A percentile compares a stretch with the other conserved stretches of the same genome.
phyloP scores from a whole-genome alignment of 2,329 filamentous ascomycete genomes.

The Lasiodiplodia theobromae region DNA sequence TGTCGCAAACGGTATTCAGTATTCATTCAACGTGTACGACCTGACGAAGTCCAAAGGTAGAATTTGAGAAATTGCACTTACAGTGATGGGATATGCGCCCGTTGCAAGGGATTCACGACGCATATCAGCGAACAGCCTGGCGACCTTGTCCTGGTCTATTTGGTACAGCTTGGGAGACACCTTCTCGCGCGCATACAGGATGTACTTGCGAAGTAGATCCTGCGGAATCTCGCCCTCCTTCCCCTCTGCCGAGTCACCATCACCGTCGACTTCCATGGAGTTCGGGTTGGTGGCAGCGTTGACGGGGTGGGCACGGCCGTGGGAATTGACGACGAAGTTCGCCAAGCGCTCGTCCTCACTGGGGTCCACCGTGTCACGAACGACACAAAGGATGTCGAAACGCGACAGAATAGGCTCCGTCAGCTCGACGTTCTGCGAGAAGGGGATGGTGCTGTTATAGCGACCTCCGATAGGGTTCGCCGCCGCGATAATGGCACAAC shows the following conservation, averaged over 20 bases:
- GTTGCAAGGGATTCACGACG: constrained; percentile 89
- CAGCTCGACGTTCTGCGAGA: constrained; percentile 94
- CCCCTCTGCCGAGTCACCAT: constrained; percentile 58
- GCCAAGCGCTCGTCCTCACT: constrained; percentile 91
- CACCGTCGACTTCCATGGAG: constrained; percentile 69
- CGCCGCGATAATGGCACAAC: constrained; percentile 94
- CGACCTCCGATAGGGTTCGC: constrained; percentile 96
- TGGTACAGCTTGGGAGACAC: constrained; percentile 93
- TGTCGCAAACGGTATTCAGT: constrained; percentile 47
- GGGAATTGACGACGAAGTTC: constrained; percentile 92
- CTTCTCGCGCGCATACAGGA: constrained; percentile 89
- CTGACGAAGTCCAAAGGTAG: neutral
- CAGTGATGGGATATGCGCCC: constrained; percentile 96
- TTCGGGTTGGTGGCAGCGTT: constrained; percentile 47
- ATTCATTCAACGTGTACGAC: neutral
- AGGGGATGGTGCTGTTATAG: constrained; percentile 95
- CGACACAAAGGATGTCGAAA: constrained; percentile 97
- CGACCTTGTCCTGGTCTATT: constrained; percentile 97
- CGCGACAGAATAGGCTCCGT: constrained; percentile 97
- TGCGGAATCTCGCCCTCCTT: constrained; percentile 81
- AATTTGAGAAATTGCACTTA: constrained; percentile 57
- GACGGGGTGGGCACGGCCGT: constrained; percentile 83
- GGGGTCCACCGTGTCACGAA: constrained; percentile 93
- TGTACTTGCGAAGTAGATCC: constrained; percentile 92
- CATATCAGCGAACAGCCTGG: constrained; percentile 95